phyloP scores from a whole-genome alignment of 2,329 filamentous ascomycete genomes.

The Neonectria ditissima region DNA sequence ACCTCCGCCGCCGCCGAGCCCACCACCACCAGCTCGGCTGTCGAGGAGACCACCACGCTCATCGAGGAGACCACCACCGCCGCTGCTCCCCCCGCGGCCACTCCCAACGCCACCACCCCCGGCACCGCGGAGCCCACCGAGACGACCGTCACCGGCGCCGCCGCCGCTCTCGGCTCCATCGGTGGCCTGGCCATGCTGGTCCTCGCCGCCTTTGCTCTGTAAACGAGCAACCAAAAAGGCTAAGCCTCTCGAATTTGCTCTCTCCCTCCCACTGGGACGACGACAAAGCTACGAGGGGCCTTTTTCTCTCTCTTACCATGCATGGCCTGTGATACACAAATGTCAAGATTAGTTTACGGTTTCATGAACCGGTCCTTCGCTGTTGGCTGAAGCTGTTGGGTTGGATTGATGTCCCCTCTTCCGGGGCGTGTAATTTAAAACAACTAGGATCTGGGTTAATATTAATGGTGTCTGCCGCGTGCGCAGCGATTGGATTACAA shows the following conservation, averaged over 20 bases:
- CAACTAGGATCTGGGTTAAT: conserved; percentile 31
- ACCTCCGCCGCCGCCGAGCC: conserved; percentile 34
- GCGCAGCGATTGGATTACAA: conserved; percentile 21
- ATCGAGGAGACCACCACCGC: conserved; percentile 28
- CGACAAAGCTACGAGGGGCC: background rate
- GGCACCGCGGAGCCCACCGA: conserved; percentile 3
- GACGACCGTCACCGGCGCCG: conserved; percentile 42
- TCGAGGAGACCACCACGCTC: conserved; percentile 23
- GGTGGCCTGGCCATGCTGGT: conserved; percentile 50
- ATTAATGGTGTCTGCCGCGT: conserved; percentile 27
- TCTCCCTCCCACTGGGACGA: background rate
- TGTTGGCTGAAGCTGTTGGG: conserved; percentile 12
- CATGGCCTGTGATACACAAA: conserved; percentile 3
- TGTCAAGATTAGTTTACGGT: conserved; percentile 16
- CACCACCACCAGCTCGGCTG: conserved; percentile 12
- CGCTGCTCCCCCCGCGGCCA: conserved; percentile 23
- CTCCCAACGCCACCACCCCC: conserved; percentile 29
- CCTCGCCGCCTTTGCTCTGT: conserved; percentile 52
- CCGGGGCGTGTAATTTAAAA: conserved; percentile 18
- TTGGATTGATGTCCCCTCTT: conserved; percentile 9
- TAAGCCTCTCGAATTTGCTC: background rate
- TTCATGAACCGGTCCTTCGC: conserved; percentile 24
- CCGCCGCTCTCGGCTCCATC: conserved; percentile 47
- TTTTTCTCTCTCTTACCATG: conserved; percentile 3
- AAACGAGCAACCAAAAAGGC: conserved; percentile 34